These are phyloP conservation scores for Coemansia pectinata DNA, from an alignment of 192 early-diverging fungal species.

Conservation along the genomic window DNA sequence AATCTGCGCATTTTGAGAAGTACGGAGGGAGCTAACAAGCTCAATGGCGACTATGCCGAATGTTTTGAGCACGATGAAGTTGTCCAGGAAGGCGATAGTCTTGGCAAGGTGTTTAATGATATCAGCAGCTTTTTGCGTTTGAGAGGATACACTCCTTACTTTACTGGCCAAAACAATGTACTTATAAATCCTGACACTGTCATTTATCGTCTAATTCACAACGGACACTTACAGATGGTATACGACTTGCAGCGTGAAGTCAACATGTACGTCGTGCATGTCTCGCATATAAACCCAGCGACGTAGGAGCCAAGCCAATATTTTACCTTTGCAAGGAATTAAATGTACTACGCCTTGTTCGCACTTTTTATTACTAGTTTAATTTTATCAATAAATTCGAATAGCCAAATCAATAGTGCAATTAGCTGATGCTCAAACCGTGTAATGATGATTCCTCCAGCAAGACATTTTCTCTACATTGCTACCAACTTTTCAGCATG, in stretches of 20 bases:
- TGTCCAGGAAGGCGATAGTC: background rate
- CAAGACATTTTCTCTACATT: no score
- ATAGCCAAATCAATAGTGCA: no score
- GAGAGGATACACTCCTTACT: background rate
- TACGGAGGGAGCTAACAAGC: background rate
- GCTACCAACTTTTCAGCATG: no score
- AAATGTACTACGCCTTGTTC: background rate
- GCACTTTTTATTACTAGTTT: background rate
- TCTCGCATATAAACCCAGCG: background rate
- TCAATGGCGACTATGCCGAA: background rate
- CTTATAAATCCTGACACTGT: background rate
- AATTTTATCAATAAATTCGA: no score
- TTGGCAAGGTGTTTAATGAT: background rate
- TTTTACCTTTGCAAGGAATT: background rate
- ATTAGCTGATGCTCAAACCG: no score
- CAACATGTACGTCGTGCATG: slow-evolving; percentile 1
- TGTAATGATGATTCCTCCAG: no score
- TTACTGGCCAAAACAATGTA: background rate
- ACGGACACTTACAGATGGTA: background rate
- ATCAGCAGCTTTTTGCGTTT: background rate
- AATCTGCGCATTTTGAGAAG: background rate
- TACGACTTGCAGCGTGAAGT: background rate
- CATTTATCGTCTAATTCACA: background rate
- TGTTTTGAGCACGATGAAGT: slow-evolving; percentile 3
- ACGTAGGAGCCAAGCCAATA: background rate